Evolutionary conservation across 176 grass and related monocot species (phyloP).

Genomic region (Oropetium thomaeum): DNA sequence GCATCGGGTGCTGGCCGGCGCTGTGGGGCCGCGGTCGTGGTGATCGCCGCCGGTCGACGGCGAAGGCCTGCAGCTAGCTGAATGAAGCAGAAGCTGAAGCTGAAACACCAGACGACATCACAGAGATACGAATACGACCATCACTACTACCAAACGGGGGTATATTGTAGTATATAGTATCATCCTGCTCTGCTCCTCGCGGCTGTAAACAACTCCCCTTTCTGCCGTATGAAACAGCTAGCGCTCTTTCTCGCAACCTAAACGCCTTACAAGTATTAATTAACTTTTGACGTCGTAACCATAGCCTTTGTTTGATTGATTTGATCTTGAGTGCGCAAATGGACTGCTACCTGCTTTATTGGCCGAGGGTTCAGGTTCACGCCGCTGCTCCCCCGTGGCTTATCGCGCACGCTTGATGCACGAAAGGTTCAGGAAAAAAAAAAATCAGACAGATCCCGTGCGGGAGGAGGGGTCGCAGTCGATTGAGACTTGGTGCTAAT

Average conservation of each 20-base stretch:
- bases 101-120: not conserved
- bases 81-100: not conserved
- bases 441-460: not conserved
- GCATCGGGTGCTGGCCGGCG: slow-evolving; percentile 43
- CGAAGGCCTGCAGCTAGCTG: slow-evolving; percentile 2
- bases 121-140: not conserved
- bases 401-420: not conserved
- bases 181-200: not conserved
- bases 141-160: not conserved
- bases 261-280: not conserved
- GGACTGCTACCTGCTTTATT: not conserved
- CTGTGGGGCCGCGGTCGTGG: slow-evolving; percentile 40
- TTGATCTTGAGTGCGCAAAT: not conserved
- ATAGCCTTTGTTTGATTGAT: not conserved
- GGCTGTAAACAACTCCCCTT: slow-evolving; percentile 15
- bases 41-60: not conserved
- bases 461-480: not conserved
- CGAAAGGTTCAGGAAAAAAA: not conserved
- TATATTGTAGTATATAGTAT: too few species aligned
- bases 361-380: not conserved
- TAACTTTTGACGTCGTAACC: not conserved
- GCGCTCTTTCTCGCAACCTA: not conserved
- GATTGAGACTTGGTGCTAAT: not conserved
- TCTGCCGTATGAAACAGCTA: not conserved
- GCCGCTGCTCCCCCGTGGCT: not conserved